Base-by-base conservation (phyloP, 108 stramenopile species). In the Stephanodiscus triporus region DNA sequence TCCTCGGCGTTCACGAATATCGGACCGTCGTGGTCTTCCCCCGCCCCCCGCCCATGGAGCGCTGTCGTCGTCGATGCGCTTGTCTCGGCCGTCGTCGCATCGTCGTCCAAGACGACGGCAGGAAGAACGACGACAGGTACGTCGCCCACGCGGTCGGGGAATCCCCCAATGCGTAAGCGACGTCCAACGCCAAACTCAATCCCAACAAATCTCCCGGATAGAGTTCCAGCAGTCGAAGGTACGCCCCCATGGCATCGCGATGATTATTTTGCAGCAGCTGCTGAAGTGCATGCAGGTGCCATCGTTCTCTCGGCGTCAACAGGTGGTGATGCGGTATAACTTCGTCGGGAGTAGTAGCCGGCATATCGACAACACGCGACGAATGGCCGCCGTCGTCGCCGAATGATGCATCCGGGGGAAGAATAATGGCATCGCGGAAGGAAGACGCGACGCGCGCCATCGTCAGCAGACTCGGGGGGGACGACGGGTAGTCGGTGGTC, bases 1-100 rank as follows among this genome's bases (percentile, higher is more conserved):
- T 95, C 91, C 63, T 91, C 90, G 11, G 94, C 88, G 80, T 95
- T 91, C 57, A 95, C 82, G 76, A 84, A 91, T 17, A 92, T 87
- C 9, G 88, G 73, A 0, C 72, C 63, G 1, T 54, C 9, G 72
- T 73, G 66, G 64, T 59, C 50, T 62, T 58, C 22, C 58, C 61
- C 2, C 24, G 6, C 9, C 17, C 16, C 2, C n/a, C 36, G 67
- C n/a, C 6, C 53, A 6, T 38, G 53, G 8, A 54, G 9, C 13
- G 23, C 8, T 13, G 53, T 26, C 26, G 53, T 40, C 47, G 56
- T 32, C 22, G 16, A 40, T 24, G 49, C 30, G 32, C 71, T 38
- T 23, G 45, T 24, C 38, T 20, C 9, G 22, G 19, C 10, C 17
- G 36, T 0, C 17, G 47, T 2, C 20, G 1, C 11, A 37, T 2